phyloP scores from a whole-genome alignment of 1,284 basidiomycete genomes.

The Melampsora larici-populina region DNA sequence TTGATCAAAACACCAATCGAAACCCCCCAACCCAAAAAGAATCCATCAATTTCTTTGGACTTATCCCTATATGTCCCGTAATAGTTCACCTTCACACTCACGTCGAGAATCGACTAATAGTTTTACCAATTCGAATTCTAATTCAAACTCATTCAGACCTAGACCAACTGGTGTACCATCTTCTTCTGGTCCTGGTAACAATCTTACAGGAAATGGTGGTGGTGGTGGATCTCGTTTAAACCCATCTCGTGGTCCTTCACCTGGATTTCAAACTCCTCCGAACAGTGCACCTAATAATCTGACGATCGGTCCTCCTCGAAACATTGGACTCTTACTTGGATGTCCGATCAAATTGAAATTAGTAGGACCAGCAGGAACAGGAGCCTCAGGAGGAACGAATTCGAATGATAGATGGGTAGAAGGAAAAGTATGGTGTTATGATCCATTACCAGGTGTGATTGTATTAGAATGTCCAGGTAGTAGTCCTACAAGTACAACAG shows the following conservation, averaged over 20 bases:
- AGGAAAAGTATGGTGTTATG: slow-evolving; percentile 40
- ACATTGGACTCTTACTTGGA: slow-evolving; percentile 24
- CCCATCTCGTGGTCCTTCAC: slow-evolving; percentile 28
- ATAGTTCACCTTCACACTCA: slow-evolving; percentile 37
- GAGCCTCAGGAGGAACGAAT: neutral
- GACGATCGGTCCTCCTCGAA: slow-evolving; percentile 5
- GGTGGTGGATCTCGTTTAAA: slow-evolving; percentile 33
- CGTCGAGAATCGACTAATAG: slow-evolving; percentile 32
- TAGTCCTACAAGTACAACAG: neutral
- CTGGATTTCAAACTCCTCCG: slow-evolving; percentile 1
- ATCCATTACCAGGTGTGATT: slow-evolving; percentile 33
- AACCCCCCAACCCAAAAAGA: neutral
- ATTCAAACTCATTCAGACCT: slow-evolving; percentile 34
- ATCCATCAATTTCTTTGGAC: neutral
- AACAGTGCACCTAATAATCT: neutral
- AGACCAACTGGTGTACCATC: slow-evolving; percentile 32
- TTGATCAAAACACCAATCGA: no score
- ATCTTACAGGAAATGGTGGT: neutral
- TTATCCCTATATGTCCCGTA: slow-evolving; percentile 28
- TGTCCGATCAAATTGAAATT: slow-evolving; percentile 39
- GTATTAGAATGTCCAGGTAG: slow-evolving; percentile 18
- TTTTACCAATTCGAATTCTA: slow-evolving; percentile 36
- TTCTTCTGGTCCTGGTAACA: slow-evolving; percentile 13
- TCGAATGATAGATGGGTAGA: slow-evolving; percentile 26
- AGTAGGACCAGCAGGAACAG: neutral